Evolutionary conservation across 768 basidiomycete genomes (phyloP).

Genomic region (Naganishia vaughanmartiniae): DNA sequence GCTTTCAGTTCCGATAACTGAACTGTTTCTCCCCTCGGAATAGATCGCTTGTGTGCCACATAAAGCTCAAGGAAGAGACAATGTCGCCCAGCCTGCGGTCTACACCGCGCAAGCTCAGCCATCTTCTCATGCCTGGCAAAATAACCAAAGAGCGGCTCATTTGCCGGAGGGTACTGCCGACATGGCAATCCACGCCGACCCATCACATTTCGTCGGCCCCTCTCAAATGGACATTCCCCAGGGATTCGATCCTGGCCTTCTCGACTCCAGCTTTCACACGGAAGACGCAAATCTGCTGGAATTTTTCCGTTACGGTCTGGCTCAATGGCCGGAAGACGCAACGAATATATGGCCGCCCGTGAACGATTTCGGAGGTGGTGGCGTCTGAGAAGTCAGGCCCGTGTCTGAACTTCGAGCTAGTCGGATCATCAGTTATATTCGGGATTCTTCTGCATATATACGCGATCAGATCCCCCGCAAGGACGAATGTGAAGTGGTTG

Average conservation of each 20-base stretch:
- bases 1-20: not conserved
- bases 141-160: not conserved
- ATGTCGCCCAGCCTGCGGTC: not conserved
- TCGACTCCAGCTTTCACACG: not conserved
- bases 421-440: not conserved
- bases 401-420: no score
- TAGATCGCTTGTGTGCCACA: not conserved
- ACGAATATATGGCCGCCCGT: slow-evolving; percentile 1
- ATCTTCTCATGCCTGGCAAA: not conserved
- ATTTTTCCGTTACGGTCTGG: slow-evolving; percentile 1
- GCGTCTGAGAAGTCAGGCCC: no score
- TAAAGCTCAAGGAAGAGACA: not conserved
- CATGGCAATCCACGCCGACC: not conserved
- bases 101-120: not conserved
- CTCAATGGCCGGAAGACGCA: not conserved
- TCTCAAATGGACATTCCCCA: not conserved
- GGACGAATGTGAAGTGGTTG: no score
- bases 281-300: slow-evolving; percentile 1
- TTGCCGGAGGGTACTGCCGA: not conserved
- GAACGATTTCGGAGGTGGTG: not conserved
- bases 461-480: no score
- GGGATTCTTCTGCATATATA: no score
- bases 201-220: not conserved
- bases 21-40: not conserved
- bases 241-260: not conserved